Evolutionary conservation across 805 yeast genomes (phyloP).

Genomic region (Priceomyces medius): DNA sequence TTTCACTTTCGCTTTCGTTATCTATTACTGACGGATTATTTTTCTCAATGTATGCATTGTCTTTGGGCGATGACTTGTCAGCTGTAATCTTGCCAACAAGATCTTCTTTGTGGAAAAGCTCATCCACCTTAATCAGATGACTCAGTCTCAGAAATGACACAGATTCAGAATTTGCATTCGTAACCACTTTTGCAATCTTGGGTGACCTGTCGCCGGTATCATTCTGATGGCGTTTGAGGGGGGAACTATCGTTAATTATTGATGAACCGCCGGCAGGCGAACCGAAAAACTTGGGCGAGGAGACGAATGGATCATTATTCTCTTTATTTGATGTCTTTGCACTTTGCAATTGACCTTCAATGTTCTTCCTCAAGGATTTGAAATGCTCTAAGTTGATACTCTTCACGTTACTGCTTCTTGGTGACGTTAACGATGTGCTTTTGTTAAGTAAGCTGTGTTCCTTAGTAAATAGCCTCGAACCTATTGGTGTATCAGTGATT

Average conservation of each 20-base stretch:
- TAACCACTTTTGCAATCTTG: slow-evolving; percentile 21
- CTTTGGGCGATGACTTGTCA: slow-evolving; percentile 11
- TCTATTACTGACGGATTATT: slow-evolving; percentile 16
- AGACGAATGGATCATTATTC: slow-evolving; percentile 16
- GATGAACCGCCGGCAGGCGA: slow-evolving; percentile 5
- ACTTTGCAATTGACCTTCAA: slow-evolving; percentile 15
- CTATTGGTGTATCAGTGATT: slow-evolving; percentile 13
- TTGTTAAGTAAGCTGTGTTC: background rate
- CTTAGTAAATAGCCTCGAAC: background rate
- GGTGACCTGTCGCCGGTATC: slow-evolving; percentile 6
- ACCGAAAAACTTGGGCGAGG: slow-evolving; percentile 9
- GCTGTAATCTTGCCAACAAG: slow-evolving; percentile 18
- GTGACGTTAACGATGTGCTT: slow-evolving; percentile 15
- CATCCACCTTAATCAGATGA: slow-evolving; percentile 19
- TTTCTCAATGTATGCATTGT: background rate
- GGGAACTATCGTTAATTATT: slow-evolving; percentile 13
- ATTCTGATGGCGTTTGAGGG: slow-evolving; percentile 13
- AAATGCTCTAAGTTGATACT: slow-evolving; percentile 15
- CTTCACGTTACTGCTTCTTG: slow-evolving; percentile 9
- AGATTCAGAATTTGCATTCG: slow-evolving; percentile 6
- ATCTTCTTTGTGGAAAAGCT: slow-evolving; percentile 23
- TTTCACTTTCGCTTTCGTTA: slow-evolving; percentile 26
- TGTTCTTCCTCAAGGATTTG: slow-evolving; percentile 14
- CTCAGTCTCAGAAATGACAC: background rate
- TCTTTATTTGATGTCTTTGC: slow-evolving; percentile 14